A percentile compares a stretch with the other conserved stretches of the same genome.
These are phyloP conservation scores for Spongispora temasekensis DNA, from an alignment of 1,284 basidiomycete species.

Conservation along the genomic window DNA sequence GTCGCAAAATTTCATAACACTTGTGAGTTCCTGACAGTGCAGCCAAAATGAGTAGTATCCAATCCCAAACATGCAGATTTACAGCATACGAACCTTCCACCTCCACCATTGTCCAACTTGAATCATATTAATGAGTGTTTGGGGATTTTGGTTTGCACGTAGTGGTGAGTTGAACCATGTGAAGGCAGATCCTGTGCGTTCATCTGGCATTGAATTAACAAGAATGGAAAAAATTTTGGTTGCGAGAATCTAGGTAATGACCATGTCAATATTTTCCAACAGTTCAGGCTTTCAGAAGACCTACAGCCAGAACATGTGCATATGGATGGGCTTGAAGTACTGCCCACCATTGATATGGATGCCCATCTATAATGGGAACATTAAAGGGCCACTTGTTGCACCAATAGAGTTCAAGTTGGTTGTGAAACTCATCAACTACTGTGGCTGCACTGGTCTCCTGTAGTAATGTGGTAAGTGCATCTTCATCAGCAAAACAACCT, in stretches of 20 bases:
- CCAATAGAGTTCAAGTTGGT: background rate
- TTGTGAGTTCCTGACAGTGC: too few relatives aligned
- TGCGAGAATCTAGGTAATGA: background rate
- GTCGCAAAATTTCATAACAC: too few relatives aligned
- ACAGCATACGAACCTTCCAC: background rate
- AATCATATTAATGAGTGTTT: slow-evolving; percentile 17
- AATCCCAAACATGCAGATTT: background rate
- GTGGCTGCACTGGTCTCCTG: too few relatives aligned
- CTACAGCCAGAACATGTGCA: background rate
- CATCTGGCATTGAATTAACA: background rate
- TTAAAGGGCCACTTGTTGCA: background rate
- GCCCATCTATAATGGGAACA: background rate
- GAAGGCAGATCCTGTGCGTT: background rate
- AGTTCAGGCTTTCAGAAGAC: background rate
- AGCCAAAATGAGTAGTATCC: too few relatives aligned
- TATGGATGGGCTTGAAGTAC: background rate
- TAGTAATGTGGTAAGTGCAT: too few relatives aligned
- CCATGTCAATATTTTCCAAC: background rate
- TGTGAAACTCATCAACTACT: background rate
- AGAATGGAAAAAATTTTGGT: background rate
- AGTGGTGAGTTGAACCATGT: background rate
- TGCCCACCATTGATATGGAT: background rate
- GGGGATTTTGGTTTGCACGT: background rate
- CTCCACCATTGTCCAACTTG: slow-evolving; percentile 32
- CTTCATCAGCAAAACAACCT: too few relatives aligned